Conservation (phyloP, 139 green algal species). For the Volvox reticuliferus region DNA sequence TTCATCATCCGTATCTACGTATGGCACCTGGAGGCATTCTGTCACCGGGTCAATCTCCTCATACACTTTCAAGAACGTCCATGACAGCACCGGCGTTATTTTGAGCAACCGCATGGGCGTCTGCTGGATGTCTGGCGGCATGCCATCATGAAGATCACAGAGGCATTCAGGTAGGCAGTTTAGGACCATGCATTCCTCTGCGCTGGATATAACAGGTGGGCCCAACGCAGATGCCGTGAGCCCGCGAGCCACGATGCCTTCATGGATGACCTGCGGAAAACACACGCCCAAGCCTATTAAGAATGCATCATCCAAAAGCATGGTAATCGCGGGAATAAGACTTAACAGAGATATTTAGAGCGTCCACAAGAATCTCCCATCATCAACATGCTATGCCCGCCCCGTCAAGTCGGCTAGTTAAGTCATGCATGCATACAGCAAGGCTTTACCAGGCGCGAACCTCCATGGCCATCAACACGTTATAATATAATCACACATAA, state of each 20-base stretch:
- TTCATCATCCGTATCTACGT: background rate
- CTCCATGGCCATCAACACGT: no score
- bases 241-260: background rate
- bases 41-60: conserved; percentile 14
- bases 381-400: no score
- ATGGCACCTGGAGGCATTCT: conserved; percentile 30
- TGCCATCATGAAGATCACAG: conserved; percentile 23
- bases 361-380: no score
- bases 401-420: no score
- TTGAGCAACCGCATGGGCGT: conserved; percentile 29
- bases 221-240: background rate
- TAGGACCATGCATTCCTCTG: background rate
- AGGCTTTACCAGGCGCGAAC: no score
- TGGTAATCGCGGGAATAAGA: no score
- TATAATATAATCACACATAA: no score
- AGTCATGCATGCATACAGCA: no score
- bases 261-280: background rate
- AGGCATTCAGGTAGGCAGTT: conserved; percentile 1
- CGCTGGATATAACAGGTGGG: background rate
- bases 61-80: conserved; percentile 4
- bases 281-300: no score
- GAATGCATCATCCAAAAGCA: no score
- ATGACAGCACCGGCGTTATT: background rate
- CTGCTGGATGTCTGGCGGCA: background rate
- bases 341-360: no score